Percentiles rank a stretch among this genome's conserved stretches.
These are phyloP conservation scores for Cyamopsis tetragonoloba DNA, from an alignment of 306 rosid species.

Conservation along the genomic window DNA sequence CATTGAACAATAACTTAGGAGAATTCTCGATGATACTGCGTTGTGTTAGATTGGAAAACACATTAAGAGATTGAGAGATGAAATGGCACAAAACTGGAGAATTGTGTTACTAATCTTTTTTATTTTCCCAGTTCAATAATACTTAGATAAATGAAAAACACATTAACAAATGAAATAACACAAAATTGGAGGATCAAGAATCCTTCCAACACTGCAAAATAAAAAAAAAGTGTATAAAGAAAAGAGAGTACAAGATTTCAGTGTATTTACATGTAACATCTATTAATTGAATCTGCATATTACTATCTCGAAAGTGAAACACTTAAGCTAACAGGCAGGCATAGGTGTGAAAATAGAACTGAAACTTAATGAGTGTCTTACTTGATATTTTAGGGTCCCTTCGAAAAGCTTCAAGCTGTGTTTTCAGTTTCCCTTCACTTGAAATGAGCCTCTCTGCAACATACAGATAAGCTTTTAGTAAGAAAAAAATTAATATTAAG, in stretches of 20 bases:
- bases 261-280: neutral
- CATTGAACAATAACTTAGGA: too few relatives aligned
- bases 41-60: neutral
- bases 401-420: constrained; percentile 63
- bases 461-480: constrained; percentile 35
- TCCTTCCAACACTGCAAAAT: neutral
- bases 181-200: constrained; percentile 4
- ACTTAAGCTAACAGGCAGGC: neutral
- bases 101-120: too few relatives aligned
- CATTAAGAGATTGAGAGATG: too few relatives aligned
- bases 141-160: neutral
- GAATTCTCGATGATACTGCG: too few relatives aligned
- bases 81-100: too few relatives aligned
- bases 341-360: neutral
- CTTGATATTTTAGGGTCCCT: constrained; percentile 71
- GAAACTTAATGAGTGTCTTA: constrained; percentile 42
- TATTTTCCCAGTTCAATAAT: neutral
- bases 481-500: constrained; percentile 8
- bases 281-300: constrained; percentile 11
- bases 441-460: constrained; percentile 87
- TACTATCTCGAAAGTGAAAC: constrained; percentile 7
- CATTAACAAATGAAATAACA: neutral
- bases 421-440: constrained; percentile 73
- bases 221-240: neutral
- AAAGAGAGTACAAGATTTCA: neutral